Conservation (phyloP, 2,329 filamentous ascomycete species). For the Phoma herbarum region DNA sequence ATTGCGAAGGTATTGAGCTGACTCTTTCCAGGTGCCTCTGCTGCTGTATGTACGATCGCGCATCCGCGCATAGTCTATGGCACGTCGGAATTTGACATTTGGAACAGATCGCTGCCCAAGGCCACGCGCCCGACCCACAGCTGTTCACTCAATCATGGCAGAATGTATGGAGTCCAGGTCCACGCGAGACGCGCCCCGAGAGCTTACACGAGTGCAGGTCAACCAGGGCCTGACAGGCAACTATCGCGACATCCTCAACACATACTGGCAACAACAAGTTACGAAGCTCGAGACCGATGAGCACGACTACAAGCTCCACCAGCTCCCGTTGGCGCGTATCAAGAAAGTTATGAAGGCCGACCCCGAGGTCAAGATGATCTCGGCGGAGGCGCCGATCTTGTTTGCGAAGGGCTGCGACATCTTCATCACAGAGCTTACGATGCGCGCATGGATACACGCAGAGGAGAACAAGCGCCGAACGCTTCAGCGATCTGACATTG, state of each 20-base stretch:
- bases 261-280: slow-evolving; percentile 99
- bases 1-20: slow-evolving; percentile 27
- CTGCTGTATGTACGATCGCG: slow-evolving; percentile 64
- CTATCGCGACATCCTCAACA: slow-evolving; percentile 96
- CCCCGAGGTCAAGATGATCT: slow-evolving; percentile 99
- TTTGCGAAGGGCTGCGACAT: slow-evolving; percentile 99
- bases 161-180: slow-evolving; percentile 68
- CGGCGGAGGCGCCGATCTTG: slow-evolving; percentile 94
- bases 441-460: slow-evolving; percentile 99
- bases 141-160: slow-evolving; percentile 95
- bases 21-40: slow-evolving; percentile 67
- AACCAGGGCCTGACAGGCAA: slow-evolving; percentile 92
- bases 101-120: slow-evolving; percentile 80
- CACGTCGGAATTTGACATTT: slow-evolving; percentile 41
- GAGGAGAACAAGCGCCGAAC: slow-evolving; percentile 99
- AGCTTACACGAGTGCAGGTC: slow-evolving; percentile 66
- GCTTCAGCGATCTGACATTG: slow-evolving; percentile 94
- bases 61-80: slow-evolving; percentile 23
- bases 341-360: slow-evolving; percentile 99
- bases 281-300: slow-evolving; percentile 92
- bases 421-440: slow-evolving; percentile 98
- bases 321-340: slow-evolving; percentile 94
- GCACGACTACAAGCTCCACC: slow-evolving; percentile 98
- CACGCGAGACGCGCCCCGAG: neutral
- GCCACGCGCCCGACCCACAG: slow-evolving; percentile 86